Percentiles rank a stretch among this genome's conserved stretches.
Conservation (phyloP, 1,284 basidiomycete species). For the Papiliotrema laurentii region DNA sequence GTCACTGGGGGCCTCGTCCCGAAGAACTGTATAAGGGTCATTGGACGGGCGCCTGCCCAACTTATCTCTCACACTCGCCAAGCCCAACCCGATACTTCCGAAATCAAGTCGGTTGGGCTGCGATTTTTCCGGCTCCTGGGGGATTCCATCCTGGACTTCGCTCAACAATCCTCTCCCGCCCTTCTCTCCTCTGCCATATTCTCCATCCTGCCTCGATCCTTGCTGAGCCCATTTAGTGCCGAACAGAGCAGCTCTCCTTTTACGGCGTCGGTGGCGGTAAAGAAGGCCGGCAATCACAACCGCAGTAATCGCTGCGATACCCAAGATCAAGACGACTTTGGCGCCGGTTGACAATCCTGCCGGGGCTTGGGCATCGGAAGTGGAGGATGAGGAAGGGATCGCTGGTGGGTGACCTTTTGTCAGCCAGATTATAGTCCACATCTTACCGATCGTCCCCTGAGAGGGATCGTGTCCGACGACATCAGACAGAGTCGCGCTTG, state of each 20-base stretch:
- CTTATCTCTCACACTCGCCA: conserved; percentile 19
- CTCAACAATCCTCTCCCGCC: conserved; percentile 22
- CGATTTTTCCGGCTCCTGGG: background rate
- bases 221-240: background rate
- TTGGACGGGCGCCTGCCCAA: conserved; percentile 3
- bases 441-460: background rate
- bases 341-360: conserved; percentile 6
- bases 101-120: conserved; percentile 17
- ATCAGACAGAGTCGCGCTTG: background rate
- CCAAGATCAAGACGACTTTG: conserved; percentile 13
- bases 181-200: conserved; percentile 23
- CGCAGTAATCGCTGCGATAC: conserved; percentile 9
- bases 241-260: background rate
- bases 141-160: conserved; percentile 3
- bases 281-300: conserved; percentile 11
- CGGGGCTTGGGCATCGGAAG: background rate
- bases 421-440: background rate
- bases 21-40: conserved; percentile 22
- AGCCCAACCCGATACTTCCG: conserved; percentile 17
- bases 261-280: conserved; percentile 9
- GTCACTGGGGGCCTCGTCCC: conserved; percentile 6
- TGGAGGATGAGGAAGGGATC: conserved; percentile 2
- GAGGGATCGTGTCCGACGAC: too few relatives aligned
- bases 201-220: conserved; percentile 6
- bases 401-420: background rate